Base-by-base conservation (phyloP, 805 yeast species). In the Candida xiaguanensis region DNA sequence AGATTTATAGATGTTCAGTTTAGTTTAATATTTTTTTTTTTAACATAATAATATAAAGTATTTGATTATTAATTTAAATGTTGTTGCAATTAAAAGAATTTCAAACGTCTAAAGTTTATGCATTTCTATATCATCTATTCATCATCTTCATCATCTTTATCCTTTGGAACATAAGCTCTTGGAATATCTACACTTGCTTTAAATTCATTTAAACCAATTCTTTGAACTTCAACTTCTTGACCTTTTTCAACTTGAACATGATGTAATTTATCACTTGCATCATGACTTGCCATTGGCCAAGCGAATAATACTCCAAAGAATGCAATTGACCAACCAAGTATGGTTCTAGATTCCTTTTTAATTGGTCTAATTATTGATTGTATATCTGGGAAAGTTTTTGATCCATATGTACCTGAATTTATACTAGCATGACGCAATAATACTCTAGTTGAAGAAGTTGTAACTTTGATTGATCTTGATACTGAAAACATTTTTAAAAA, bases 71-170 rank as follows among this genome's bases (percentile, higher is more conserved):
- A n/a, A n/a, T n/a, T n/a, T n/a, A n/a, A n/a, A n/a, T n/a, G n/a
- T n/a, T 57, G 30, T 61, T 47, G 31, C 44, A 56, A 18, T 37
- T 56, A 8, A 39, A 53, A 11, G 42, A 46, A 24, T 51, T 53
- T 34, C 42, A 43, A 32, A 43, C n/a, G n/a, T n/a, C n/a, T n/a
- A n/a, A n/a, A n/a, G n/a, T n/a, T n/a, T n/a, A n/a, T n/a, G n/a
- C n/a, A n/a, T n/a, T n/a, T 31, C 15, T 19, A 46, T 58, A 18
- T 3, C 15, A 1, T 61, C 61, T 31, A 34, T 32, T 20, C 63
- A 62, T 34, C 57, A 61, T 32, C n/a, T 15, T 32, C 36, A 15
- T 32, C 36, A 13, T 37, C 36, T 23, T 32, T 32, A 23, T 37
- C 40, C 15, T 32, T 19, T 11, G 30, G 33, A 13, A 19, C 40